Evolutionary conservation across 2,329 filamentous ascomycete species (phyloP), one percentile per base, ranked within the genome.

Genomic region (Torrubiella hemipterigena): DNA sequence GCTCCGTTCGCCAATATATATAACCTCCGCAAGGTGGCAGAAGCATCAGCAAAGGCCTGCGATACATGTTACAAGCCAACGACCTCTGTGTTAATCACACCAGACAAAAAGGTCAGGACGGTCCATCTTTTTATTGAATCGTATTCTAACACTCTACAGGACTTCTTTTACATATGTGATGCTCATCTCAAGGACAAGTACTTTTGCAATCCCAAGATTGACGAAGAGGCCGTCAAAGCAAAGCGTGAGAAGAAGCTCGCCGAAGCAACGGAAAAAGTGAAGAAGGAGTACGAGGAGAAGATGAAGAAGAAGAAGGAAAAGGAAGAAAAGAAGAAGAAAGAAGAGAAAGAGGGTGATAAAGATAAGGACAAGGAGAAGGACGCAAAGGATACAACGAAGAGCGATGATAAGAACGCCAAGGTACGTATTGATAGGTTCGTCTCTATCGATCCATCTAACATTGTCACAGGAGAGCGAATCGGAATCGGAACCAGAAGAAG

Each of bases 111-210:
- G 74, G 87, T 91, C 6, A 18, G 12, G 9, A 18, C 9, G 14
- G 27, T 7, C 10, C 4, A 29, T 10, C 9, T 29, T 26, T 32
- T 23, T n/a, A 27, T 17, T 38, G 31, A 42, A 21, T 38, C 19
- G 17, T 33, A 29, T 21, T 14, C 8, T 31, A 55, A 24, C 22
- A 24, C 10, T 11, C 6, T 6, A 7, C 39, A 67, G 67, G 86
- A 94, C 51, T 93, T 86, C 58, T 96, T 98, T 61, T 95, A 93
- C 51, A 73, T 93, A 27, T 98, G 91, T 46, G 67, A 77, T 6
- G 65, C 69, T 19, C 91, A 98, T 55, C 62, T 96, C 7, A 83
- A 81, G 47, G 91, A 96, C 48, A 66, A 65, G 19, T 74, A 80
- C 24, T 96, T 95, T 53, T 89, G 82, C 48, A 63, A 68, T 46